phyloP scores from a whole-genome alignment of 2,329 filamentous ascomycete species.

The Berkeleyomyces basicola region DNA sequence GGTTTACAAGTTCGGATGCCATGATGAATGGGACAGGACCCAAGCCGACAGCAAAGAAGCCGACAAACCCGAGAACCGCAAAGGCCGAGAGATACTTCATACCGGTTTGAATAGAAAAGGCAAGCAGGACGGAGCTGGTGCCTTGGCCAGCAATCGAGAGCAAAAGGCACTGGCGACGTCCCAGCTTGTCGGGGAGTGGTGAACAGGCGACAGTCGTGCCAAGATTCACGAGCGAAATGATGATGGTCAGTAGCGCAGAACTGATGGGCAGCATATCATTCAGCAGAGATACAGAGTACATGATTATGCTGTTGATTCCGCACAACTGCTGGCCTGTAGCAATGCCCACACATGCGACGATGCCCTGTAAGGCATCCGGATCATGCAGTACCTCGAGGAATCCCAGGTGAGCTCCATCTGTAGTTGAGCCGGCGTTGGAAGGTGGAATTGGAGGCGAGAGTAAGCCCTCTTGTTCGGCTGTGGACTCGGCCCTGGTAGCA shows the following conservation, averaged over 20 bases:
- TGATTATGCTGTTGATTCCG: conserved; percentile 92
- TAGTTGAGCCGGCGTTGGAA: conserved; percentile 2
- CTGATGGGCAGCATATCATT: conserved; percentile 64
- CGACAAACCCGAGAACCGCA: conserved; percentile 71
- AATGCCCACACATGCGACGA: conserved; percentile 71
- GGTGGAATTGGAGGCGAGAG: conserved; percentile 25
- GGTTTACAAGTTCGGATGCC: conserved; percentile 74
- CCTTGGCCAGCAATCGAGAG: conserved; percentile 76
- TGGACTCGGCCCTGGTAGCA: conserved; percentile 25
- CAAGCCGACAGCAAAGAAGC: conserved; percentile 75
- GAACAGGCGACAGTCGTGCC: conserved; percentile 66
- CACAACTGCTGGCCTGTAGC: conserved; percentile 90
- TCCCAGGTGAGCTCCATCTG: conserved; percentile 30
- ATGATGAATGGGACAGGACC: conserved; percentile 93
- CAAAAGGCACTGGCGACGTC: conserved; percentile 72
- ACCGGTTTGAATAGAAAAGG: conserved; percentile 59
- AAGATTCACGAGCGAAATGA: conserved; percentile 77
- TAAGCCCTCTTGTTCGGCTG: conserved; percentile 54
- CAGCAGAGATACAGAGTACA: conserved; percentile 91
- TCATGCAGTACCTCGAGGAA: conserved; percentile 51
- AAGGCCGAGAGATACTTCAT: conserved; percentile 63
- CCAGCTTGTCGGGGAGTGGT: conserved; percentile 71
- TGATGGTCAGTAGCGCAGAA: conserved; percentile 69
- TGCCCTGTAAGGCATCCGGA: conserved; percentile 51
- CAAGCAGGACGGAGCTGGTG: conserved; percentile 56